Evolutionary conservation across 345 rosid genomes (phyloP).

Genomic region (Rhizophora apiculata): DNA sequence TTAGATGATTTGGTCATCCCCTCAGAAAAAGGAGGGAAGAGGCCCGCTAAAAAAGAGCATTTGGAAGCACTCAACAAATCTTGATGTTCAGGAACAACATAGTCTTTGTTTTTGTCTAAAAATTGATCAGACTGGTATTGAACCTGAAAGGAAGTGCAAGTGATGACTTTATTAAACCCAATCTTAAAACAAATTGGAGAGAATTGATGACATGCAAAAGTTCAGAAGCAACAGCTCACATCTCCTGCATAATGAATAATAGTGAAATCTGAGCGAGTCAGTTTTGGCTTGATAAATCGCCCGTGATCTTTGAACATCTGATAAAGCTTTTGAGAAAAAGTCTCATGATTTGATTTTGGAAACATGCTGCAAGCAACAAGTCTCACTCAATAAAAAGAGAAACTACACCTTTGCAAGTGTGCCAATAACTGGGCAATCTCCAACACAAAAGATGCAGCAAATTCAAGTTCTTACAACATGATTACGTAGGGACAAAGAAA

Average conservation of each 20-base stretch:
- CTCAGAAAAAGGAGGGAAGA: slow-evolving; percentile 64
- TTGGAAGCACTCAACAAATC: slow-evolving; percentile 76
- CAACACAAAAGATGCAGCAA: background rate
- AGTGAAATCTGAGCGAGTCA: slow-evolving; percentile 73
- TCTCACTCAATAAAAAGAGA: slow-evolving; percentile 6
- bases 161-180: slow-evolving; percentile 16
- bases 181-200: background rate
- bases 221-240: slow-evolving; percentile 37
- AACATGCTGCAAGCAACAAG: slow-evolving; percentile 61
- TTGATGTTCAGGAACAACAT: slow-evolving; percentile 91
- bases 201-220: slow-evolving; percentile 4
- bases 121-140: slow-evolving; percentile 87
- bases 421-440: background rate
- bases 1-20: slow-evolving; percentile 72
- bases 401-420: too few species aligned
- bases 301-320: slow-evolving; percentile 72
- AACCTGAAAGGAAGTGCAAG: slow-evolving; percentile 55
- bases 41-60: slow-evolving; percentile 68
- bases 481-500: slow-evolving; percentile 15
- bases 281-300: slow-evolving; percentile 79
- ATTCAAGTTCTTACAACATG: slow-evolving; percentile 7
- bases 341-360: slow-evolving; percentile 87
- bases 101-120: slow-evolving; percentile 93
- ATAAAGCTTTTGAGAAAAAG: slow-evolving; percentile 81
- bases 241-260: slow-evolving; percentile 92